Evolutionary conservation across 805 yeast genomes (phyloP).

Genomic region (Millerago galiae): DNA sequence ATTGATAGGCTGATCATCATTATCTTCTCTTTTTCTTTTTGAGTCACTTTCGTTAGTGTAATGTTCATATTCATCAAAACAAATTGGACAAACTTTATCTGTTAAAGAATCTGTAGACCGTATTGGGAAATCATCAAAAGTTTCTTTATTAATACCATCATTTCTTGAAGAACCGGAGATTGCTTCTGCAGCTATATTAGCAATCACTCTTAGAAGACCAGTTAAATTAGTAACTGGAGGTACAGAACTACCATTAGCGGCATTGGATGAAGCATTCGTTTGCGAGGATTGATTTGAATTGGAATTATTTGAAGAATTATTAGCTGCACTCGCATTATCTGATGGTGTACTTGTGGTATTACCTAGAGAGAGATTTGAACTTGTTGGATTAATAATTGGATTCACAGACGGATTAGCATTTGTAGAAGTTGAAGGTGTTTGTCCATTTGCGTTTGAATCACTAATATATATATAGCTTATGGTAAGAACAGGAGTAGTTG

Average conservation of each 20-base stretch:
- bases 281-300: no score
- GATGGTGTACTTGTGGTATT: neutral
- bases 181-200: slow-evolving; percentile 62
- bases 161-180: slow-evolving; percentile 27
- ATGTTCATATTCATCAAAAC: slow-evolving; percentile 46
- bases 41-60: slow-evolving; percentile 15
- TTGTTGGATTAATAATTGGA: neutral
- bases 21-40: slow-evolving; percentile 18
- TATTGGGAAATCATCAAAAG: slow-evolving; percentile 45
- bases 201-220: slow-evolving; percentile 57
- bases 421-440: no score
- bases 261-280: no score
- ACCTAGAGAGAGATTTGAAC: neutral
- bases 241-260: no score
- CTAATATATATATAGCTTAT: neutral
- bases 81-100: slow-evolving; percentile 49
- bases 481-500: neutral
- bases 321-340: neutral
- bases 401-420: neutral
- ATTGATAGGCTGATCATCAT: neutral
- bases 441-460: neutral
- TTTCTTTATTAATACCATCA: slow-evolving; percentile 46
- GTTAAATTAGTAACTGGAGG: slow-evolving; percentile 28
- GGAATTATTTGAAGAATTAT: neutral
- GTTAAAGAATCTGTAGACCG: slow-evolving; percentile 26